These are phyloP conservation scores for Heterobasidion irregulare DNA, from an alignment of 1,284 basidiomycete species.

Conservation along the genomic window DNA sequence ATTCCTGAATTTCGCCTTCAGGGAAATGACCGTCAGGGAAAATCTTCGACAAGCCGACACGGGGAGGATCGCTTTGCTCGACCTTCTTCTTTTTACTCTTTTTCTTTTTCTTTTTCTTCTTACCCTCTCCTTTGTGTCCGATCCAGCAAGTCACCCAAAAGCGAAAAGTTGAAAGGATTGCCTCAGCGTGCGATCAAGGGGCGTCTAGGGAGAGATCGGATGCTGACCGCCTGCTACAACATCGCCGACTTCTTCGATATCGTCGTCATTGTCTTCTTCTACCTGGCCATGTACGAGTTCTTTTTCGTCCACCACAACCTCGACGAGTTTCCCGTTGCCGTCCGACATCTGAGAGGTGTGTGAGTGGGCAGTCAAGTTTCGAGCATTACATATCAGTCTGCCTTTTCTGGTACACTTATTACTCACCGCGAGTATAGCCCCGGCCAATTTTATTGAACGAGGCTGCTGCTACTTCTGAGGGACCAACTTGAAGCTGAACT, in stretches of 20 bases:
- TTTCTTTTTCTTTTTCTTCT: slow-evolving; percentile 80
- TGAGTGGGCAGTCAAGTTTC: no score
- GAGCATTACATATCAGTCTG: no score
- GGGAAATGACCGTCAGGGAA: slow-evolving; percentile 86
- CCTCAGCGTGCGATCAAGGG: not conserved
- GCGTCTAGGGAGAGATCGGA: not conserved
- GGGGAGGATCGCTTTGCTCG: slow-evolving; percentile 90
- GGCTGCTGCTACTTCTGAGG: no score
- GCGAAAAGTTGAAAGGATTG: not conserved
- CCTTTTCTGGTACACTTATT: no score
- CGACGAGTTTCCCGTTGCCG: not conserved
- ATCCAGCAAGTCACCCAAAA: not conserved
- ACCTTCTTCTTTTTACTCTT: slow-evolving; percentile 86
- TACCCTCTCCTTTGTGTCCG: slow-evolving; percentile 18
- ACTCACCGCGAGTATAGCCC: no score
- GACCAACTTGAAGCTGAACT: no score
- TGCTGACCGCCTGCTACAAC: not conserved
- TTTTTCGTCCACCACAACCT: not conserved
- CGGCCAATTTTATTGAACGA: no score
- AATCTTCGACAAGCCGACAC: slow-evolving; percentile 83
- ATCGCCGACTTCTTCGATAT: not conserved
- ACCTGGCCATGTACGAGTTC: not conserved
- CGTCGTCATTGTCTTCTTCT: not conserved
- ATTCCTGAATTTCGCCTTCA: slow-evolving; percentile 87
- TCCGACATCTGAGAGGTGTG: not conserved